Percentiles rank a stretch among this genome's conserved stretches.
Evolutionary conservation across 768 basidiomycete genomes (phyloP).

Genomic region (Termitomyces sp.): DNA sequence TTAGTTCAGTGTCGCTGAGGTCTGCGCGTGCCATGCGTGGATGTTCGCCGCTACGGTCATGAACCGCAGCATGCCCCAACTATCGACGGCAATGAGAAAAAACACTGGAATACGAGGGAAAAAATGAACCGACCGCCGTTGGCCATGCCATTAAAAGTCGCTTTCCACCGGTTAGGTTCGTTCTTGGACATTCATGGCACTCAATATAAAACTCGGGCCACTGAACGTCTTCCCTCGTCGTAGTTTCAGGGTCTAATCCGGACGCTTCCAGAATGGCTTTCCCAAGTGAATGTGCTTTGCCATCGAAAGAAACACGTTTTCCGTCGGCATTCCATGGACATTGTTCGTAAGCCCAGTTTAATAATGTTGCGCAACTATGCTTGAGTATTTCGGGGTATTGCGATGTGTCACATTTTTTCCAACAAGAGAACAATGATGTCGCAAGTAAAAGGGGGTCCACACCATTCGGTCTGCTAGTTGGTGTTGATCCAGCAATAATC

Average conservation of each 20-base stretch:
- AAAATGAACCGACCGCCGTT: not conserved
- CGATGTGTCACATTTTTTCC: not conserved
- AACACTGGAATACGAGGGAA: not conserved
- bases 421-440: conserved; percentile 4
- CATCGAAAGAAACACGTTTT: not conserved
- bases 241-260: conserved; percentile 8
- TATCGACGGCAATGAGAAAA: not conserved
- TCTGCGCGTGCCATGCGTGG: not conserved
- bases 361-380: not conserved
- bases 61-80: not conserved
- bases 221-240: not conserved
- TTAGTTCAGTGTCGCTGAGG: not conserved
- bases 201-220: conserved; percentile 3
- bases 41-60: not conserved
- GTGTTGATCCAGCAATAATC: not conserved
- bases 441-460: conserved; percentile 2
- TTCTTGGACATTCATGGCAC: not conserved
- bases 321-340: not conserved
- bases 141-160: conserved; percentile 12
- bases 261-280: conserved; percentile 4
- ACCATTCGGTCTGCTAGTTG: not conserved
- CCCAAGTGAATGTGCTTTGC: not conserved
- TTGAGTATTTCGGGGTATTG: conserved; percentile 6
- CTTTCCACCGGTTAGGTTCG: not conserved
- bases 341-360: accelerated